These are phyloP conservation scores for Millerago galiae DNA, from an alignment of 805 yeast species.

Conservation along the genomic window DNA sequence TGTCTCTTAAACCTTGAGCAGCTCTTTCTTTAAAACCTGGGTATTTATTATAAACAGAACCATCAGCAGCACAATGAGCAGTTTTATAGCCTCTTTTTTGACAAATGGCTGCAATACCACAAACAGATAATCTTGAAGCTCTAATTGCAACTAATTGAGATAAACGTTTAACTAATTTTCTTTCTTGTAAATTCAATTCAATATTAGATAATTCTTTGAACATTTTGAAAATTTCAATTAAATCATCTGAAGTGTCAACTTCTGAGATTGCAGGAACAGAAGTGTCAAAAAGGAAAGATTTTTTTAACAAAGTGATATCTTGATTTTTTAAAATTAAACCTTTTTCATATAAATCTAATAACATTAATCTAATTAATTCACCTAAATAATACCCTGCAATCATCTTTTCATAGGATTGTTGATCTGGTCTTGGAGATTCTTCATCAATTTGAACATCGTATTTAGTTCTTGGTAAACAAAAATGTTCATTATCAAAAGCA, in stretches of 20 bases:
- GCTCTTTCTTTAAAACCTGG: constrained; percentile 90
- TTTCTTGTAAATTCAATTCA: constrained; percentile 66
- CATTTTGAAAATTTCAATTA: constrained; percentile 65
- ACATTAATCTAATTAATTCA: constrained; percentile 75
- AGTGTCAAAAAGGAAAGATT: constrained; percentile 77
- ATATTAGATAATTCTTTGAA: constrained; percentile 56
- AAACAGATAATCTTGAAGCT: constrained; percentile 85
- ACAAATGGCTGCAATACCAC: constrained; percentile 94
- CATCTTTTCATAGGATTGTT: constrained; percentile 95
- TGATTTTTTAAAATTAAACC: constrained; percentile 66
- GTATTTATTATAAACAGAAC: constrained; percentile 90
- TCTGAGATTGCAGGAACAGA: constrained; percentile 83
- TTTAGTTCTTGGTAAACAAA: constrained; percentile 79
- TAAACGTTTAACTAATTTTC: constrained; percentile 72
- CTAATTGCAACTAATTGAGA: constrained; percentile 88
- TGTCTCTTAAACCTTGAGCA: constrained; percentile 80
- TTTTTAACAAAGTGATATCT: constrained; percentile 54
- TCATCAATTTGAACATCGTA: constrained; percentile 76
- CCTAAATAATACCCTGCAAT: constrained; percentile 95
- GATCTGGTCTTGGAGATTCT: constrained; percentile 92
- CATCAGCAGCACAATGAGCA: constrained; percentile 94
- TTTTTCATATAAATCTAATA: constrained; percentile 62
- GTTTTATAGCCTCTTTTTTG: constrained; percentile 72
- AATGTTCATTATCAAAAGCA: constrained; percentile 89
- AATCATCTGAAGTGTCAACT: constrained; percentile 80